Evolutionary conservation across 371 early-diverging fungal genomes (phyloP).

Genomic region (Coemansia sp.): DNA sequence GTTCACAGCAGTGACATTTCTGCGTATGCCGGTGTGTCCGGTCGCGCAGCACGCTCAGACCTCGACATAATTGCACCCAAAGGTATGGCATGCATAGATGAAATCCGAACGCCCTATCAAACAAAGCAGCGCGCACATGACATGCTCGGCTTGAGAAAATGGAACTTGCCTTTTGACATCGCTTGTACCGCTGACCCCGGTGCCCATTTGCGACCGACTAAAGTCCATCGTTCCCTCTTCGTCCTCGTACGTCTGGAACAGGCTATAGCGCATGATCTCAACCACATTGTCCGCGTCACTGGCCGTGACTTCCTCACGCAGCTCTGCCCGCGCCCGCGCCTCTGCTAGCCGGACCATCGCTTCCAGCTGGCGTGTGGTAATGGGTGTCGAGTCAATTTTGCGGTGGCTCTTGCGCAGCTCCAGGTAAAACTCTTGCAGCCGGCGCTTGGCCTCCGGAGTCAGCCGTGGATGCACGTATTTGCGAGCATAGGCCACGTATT

Average conservation of each 20-base stretch:
- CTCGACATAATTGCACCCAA: neutral
- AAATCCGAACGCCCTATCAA: neutral
- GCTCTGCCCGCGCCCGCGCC: slow-evolving; percentile 64
- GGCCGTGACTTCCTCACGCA: slow-evolving; percentile 60
- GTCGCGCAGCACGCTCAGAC: neutral
- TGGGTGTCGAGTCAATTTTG: slow-evolving; percentile 65
- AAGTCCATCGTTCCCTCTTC: slow-evolving; percentile 57
- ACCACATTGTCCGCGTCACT: slow-evolving; percentile 71
- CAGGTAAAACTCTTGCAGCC: slow-evolving; percentile 73
- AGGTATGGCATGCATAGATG: slow-evolving; percentile 13
- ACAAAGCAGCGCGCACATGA: neutral
- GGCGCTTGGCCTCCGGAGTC: slow-evolving; percentile 56
- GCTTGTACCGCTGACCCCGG: slow-evolving; percentile 55
- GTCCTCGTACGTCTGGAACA: slow-evolving; percentile 61
- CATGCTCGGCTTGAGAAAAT: neutral
- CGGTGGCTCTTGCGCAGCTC: slow-evolving; percentile 70
- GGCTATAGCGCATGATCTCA: slow-evolving; percentile 58
- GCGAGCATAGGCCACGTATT: slow-evolving; percentile 78
- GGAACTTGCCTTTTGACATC: slow-evolving; percentile 57
- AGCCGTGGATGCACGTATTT: slow-evolving; percentile 71
- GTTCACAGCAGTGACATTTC: neutral
- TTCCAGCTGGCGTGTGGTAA: slow-evolving; percentile 69
- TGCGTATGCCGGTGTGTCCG: neutral
- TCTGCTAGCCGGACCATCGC: slow-evolving; percentile 63
- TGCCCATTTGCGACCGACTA: slow-evolving; percentile 58